Conservation (phyloP, 108 stramenopile species). For the Cyclotella sp. region DNA sequence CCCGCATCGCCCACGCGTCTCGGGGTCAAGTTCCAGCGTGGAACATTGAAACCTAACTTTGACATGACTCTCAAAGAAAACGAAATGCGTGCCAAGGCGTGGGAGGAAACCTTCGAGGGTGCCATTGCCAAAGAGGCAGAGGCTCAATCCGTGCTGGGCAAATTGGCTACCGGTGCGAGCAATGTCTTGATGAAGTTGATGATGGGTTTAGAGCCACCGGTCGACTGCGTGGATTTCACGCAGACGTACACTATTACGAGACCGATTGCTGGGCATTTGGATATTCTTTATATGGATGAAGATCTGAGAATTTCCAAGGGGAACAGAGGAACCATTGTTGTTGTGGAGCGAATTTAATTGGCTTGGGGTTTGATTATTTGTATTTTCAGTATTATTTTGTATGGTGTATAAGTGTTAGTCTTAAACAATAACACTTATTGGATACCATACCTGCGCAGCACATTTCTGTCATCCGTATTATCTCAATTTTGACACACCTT, state of each 20-base stretch:
- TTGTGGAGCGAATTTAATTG: slow-evolving; percentile 47
- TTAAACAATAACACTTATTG: too few relatives aligned
- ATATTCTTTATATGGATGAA: slow-evolving; percentile 70
- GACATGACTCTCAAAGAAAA: slow-evolving; percentile 22
- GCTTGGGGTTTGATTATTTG: neutral
- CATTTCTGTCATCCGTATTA: too few relatives aligned
- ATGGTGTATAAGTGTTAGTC: too few relatives aligned
- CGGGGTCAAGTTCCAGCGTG: slow-evolving; percentile 48
- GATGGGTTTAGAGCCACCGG: slow-evolving; percentile 56
- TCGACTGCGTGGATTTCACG: slow-evolving; percentile 21
- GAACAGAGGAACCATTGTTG: slow-evolving; percentile 59
- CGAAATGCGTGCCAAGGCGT: slow-evolving; percentile 20
- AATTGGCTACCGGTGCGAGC: slow-evolving; percentile 5
- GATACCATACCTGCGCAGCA: too few relatives aligned
- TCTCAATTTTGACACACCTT: too few relatives aligned
- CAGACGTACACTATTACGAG: slow-evolving; percentile 53
- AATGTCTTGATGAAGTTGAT: slow-evolving; percentile 51
- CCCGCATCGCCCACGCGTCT: slow-evolving; percentile 37
- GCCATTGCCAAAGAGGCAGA: slow-evolving; percentile 35
- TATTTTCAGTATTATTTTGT: too few relatives aligned
- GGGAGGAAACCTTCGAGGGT: slow-evolving; percentile 54
- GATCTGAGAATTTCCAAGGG: slow-evolving; percentile 66
- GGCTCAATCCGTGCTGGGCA: slow-evolving; percentile 39
- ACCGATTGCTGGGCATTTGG: slow-evolving; percentile 49
- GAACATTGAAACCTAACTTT: slow-evolving; percentile 40